Percentiles rank a stretch among this genome's conserved stretches.
Evolutionary conservation across 257 asterid species (phyloP).

Genomic region (Capsicum pubescens): DNA sequence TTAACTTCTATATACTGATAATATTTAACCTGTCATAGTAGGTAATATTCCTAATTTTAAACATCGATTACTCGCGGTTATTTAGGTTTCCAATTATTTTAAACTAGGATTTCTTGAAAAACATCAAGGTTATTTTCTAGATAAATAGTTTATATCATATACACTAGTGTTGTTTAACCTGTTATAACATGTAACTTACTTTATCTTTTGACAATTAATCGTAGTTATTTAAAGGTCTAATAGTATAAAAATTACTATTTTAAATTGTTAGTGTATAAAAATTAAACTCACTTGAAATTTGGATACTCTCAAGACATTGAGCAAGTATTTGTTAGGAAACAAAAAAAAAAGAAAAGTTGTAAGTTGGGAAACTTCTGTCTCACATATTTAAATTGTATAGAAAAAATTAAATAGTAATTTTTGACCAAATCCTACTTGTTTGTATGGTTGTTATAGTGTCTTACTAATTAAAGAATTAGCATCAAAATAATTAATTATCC

Average conservation of each 20-base stretch:
- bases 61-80: too few relatives aligned
- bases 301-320: neutral
- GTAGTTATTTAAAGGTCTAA: neutral
- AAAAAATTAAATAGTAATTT: neutral
- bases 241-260: neutral
- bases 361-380: neutral
- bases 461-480: neutral
- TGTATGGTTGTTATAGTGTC: slow-evolving; percentile 6
- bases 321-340: neutral
- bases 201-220: neutral
- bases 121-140: neutral
- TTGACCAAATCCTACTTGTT: neutral
- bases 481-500: neutral
- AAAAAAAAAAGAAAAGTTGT: neutral
- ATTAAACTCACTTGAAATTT: neutral
- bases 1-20: neutral
- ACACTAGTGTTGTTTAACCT: neutral
- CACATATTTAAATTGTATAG: neutral
- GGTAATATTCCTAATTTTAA: too few relatives aligned
- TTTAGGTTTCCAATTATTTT: too few relatives aligned
- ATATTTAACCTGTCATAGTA: too few relatives aligned
- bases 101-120: neutral
- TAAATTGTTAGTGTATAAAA: neutral
- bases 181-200: neutral
- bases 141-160: neutral